Percentiles rank a stretch among this genome's conserved stretches.
Conservation (phyloP, 495 filamentous ascomycete genomes). For the Xylaria scruposa region DNA sequence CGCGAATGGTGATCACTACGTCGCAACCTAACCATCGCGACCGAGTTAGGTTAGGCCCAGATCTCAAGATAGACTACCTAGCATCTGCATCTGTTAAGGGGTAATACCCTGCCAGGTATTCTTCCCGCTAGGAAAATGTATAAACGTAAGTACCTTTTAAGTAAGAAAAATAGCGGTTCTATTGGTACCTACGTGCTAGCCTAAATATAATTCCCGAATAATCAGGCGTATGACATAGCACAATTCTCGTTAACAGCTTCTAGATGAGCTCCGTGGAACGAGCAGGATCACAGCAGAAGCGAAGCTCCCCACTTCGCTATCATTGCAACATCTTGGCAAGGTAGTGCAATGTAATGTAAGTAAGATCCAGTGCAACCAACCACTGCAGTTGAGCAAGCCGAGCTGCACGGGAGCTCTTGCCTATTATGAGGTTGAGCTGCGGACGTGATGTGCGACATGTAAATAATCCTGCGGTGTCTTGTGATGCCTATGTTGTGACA, state of each 20-base stretch:
- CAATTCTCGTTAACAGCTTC: neutral
- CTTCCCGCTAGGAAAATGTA: neutral
- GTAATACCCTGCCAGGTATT: neutral
- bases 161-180: neutral
- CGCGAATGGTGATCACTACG: constrained; percentile 7
- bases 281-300: constrained; percentile 16
- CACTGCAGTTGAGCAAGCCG: constrained; percentile 2
- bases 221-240: neutral
- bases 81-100: neutral
- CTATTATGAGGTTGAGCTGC: neutral
- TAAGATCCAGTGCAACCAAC: neutral
- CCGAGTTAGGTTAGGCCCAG: neutral
- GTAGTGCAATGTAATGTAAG: neutral
- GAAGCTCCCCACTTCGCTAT: neutral
- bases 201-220: neutral
- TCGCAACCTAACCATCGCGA: neutral
- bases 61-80: neutral
- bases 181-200: neutral
- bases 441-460: neutral
- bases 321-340: constrained; percentile 7
- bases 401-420: neutral
- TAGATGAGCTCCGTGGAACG: neutral
- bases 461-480: neutral
- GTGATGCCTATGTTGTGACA: constrained; percentile 3
- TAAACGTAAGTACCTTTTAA: neutral